Conservation (phyloP, 306 rosid species). For the Dicorynia guianensis region DNA sequence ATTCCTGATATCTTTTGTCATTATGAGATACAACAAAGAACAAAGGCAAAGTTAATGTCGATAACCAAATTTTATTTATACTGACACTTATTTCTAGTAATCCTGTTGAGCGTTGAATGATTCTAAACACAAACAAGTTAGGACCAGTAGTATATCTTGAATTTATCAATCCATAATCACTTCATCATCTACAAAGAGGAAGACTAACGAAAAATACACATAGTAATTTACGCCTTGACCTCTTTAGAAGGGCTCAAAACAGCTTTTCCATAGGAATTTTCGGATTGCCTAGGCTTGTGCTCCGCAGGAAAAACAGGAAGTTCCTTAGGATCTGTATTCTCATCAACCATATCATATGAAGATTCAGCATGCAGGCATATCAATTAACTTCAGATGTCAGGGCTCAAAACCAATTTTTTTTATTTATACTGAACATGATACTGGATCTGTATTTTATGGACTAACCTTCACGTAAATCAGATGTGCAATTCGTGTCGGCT, state of each 20-base stretch:
- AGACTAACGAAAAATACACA: neutral
- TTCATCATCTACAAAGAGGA: slow-evolving; percentile 23
- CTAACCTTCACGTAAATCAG: slow-evolving; percentile 51
- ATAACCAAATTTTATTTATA: neutral
- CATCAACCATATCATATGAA: slow-evolving; percentile 34
- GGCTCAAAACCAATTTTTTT: neutral
- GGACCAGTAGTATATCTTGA: neutral
- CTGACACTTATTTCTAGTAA: neutral
- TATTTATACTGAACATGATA: neutral
- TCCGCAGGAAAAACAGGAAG: slow-evolving; percentile 44
- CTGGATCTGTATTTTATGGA: neutral
- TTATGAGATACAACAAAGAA: neutral
- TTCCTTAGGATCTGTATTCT: slow-evolving; percentile 42
- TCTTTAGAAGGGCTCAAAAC: slow-evolving; percentile 42
- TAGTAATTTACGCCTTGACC: slow-evolving; percentile 49
- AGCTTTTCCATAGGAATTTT: slow-evolving; percentile 39
- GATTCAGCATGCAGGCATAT: slow-evolving; percentile 42
- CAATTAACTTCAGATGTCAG: slow-evolving; percentile 13
- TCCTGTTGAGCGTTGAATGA: slow-evolving; percentile 8
- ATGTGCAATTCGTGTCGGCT: neutral
- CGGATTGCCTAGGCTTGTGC: slow-evolving; percentile 40
- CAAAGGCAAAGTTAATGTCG: slow-evolving; percentile 15
- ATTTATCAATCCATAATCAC: slow-evolving; percentile 19
- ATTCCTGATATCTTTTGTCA: neutral
- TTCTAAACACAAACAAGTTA: neutral